Evolutionary conservation across 2,329 filamentous ascomycete species (phyloP), one percentile per base, ranked within the genome.

Genomic region (Biscogniauxia marginata): DNA sequence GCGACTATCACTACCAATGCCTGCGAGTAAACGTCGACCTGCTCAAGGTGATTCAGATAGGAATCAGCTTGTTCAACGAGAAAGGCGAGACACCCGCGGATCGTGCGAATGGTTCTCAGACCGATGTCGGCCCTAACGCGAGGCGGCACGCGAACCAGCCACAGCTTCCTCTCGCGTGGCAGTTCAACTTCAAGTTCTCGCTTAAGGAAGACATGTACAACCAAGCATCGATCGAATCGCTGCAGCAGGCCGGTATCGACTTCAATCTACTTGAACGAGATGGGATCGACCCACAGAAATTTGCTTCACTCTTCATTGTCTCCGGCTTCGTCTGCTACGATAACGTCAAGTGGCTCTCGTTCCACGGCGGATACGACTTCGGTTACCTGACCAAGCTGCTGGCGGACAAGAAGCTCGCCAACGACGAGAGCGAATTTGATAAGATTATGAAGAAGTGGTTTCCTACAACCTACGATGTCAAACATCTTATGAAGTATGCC

Each of bases 161-260:
- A 18, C 81, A 84, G 49, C 86, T 91, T 57, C 93, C 91, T 16
- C 96, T 90, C 70, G 96, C 93, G 18, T 99, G 95, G 95, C 93
- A 97, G 66, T 99, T 99, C 82, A 98, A 99, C 79, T 99, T 99
- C 76, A 89, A 93, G 66, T 99, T 98, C 74, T 95, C 91, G 1
- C 81, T 97, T 8, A 90, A 95, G 64, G 86, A 93, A 43, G 95
- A 99, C 75, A 99, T 99, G 95, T 98, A 96, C 76, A 95, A 96
- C 61, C 89, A 96, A 71, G 89, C 92, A 56, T 97, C 92, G 16
- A 97, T 97, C 64, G 89, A 95, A 63, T 91, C 96, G 65, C 83
- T 98, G 19, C 88, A 91, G 65, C 88, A 91, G 67, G 91, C 91
- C 1, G 95, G 95, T n/a, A 93, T 97, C 59, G 91, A 98, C 72